These are phyloP conservation scores for Colletotrichum chrysophilum DNA, from an alignment of 2,329 filamentous ascomycete species.

Conservation along the genomic window DNA sequence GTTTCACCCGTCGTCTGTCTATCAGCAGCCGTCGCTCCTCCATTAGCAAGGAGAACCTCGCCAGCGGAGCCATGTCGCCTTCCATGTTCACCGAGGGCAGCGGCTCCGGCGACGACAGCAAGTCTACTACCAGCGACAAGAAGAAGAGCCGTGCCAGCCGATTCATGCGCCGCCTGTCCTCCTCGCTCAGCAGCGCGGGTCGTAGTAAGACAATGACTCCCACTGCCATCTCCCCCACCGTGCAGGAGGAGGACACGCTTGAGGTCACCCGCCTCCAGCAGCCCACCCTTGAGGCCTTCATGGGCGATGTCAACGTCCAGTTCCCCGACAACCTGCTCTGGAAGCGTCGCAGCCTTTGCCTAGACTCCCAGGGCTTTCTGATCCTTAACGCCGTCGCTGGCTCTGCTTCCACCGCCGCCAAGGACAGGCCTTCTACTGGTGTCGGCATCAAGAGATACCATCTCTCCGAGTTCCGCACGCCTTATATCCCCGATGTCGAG, in stretches of 20 bases:
- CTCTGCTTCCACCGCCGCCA: slow-evolving; percentile 47
- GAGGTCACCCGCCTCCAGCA: slow-evolving; percentile 36
- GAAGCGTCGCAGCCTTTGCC: slow-evolving; percentile 89
- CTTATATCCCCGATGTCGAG: slow-evolving; percentile 87
- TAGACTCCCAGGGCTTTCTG: slow-evolving; percentile 84
- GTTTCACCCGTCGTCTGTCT: slow-evolving; percentile 65
- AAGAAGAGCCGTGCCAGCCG: slow-evolving; percentile 58
- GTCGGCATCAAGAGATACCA: slow-evolving; percentile 77
- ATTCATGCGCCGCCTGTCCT: slow-evolving; percentile 65
- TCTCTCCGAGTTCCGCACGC: slow-evolving; percentile 80
- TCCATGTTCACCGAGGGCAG: slow-evolving; percentile 47
- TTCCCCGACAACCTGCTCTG: slow-evolving; percentile 95
- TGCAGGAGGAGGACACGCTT: slow-evolving; percentile 52
- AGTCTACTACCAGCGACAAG: slow-evolving; percentile 45
- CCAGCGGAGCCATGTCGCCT: slow-evolving; percentile 39
- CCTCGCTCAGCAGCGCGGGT: slow-evolving; percentile 50
- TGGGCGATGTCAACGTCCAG: slow-evolving; percentile 95
- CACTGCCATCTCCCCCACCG: slow-evolving; percentile 52
- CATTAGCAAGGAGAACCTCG: slow-evolving; percentile 47
- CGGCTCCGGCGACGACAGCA: slow-evolving; percentile 53
- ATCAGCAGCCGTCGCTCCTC: slow-evolving; percentile 67
- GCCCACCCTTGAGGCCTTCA: slow-evolving; percentile 63
- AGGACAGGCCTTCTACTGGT: slow-evolving; percentile 58
- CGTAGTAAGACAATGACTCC: slow-evolving; percentile 49
- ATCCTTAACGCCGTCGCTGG: slow-evolving; percentile 71